These are phyloP conservation scores for Ceratocystis cubensis DNA, from an alignment of 2,329 filamentous ascomycete species.

Conservation along the genomic window DNA sequence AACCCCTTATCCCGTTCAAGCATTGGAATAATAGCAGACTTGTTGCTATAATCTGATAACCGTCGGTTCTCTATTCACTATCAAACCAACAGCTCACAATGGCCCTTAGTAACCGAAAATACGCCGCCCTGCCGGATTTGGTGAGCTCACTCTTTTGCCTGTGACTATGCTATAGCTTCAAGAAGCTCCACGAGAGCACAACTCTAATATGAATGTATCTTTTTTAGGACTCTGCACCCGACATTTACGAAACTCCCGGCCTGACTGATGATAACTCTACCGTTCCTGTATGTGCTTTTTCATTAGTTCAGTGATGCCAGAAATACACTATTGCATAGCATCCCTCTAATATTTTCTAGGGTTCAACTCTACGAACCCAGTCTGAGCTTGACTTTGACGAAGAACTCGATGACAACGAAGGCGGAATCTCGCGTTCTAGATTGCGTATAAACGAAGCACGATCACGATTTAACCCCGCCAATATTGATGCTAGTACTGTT, in stretches of 20 bases:
- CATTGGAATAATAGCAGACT: not conserved
- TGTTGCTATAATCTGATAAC: not conserved
- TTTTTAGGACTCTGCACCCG: constrained; percentile 70
- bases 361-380: constrained; percentile 42
- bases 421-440: constrained; percentile 61
- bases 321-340: not conserved
- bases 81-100: constrained; percentile 32
- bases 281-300: constrained; percentile 47
- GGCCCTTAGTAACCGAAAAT: constrained; percentile 69
- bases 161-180: constrained; percentile 18
- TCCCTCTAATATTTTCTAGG: constrained; percentile 29
- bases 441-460: constrained; percentile 70
- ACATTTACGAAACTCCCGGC: constrained; percentile 93
- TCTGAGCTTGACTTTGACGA: constrained; percentile 53
- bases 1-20: not conserved
- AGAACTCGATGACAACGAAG: constrained; percentile 47
- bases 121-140: constrained; percentile 66
- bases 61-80: not conserved
- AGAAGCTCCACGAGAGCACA: constrained; percentile 22
- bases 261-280: constrained; percentile 83
- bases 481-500: constrained; percentile 62
- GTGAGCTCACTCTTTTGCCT: constrained; percentile 34
- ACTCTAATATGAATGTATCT: constrained; percentile 3
- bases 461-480: constrained; percentile 60
- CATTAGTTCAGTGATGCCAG: not conserved